phyloP scores from a whole-genome alignment of 495 filamentous ascomycete genomes.

The Aspergillus biplanus region DNA sequence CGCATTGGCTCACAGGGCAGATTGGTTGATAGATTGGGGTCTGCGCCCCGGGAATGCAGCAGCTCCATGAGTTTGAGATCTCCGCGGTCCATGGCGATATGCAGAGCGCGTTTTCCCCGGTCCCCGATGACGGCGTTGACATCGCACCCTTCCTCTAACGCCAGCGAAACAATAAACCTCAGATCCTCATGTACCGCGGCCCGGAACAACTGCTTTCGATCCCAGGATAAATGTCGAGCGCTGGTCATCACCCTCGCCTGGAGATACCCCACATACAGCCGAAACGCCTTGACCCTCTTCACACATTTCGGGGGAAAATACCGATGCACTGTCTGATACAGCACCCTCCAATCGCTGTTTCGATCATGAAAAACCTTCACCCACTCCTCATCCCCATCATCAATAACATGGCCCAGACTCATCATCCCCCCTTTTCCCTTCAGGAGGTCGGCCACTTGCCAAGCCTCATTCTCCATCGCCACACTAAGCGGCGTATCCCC shows the following conservation, averaged over 20 bases:
- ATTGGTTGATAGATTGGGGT: neutral
- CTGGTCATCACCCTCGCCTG: neutral
- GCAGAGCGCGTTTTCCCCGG: neutral
- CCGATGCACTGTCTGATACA: neutral
- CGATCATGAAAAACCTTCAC: neutral
- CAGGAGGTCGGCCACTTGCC: neutral
- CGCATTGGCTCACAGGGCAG: neutral
- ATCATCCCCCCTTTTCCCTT: neutral
- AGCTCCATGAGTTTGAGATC: neutral
- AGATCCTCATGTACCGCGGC: neutral
- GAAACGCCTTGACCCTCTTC: neutral
- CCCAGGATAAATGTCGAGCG: neutral
- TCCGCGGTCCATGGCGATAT: neutral
- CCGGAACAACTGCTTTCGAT: neutral
- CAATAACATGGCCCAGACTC: neutral
- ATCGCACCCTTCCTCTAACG: neutral
- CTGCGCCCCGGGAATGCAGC: neutral
- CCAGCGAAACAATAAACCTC: neutral
- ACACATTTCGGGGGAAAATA: neutral
- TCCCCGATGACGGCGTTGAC: neutral
- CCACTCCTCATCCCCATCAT: neutral
- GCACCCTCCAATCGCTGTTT: neutral
- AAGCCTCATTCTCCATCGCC: neutral
- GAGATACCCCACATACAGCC: neutral
- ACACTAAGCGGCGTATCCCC: neutral